phyloP scores from a whole-genome alignment of 768 basidiomycete genomes.

The Psilocybe cubensis region DNA sequence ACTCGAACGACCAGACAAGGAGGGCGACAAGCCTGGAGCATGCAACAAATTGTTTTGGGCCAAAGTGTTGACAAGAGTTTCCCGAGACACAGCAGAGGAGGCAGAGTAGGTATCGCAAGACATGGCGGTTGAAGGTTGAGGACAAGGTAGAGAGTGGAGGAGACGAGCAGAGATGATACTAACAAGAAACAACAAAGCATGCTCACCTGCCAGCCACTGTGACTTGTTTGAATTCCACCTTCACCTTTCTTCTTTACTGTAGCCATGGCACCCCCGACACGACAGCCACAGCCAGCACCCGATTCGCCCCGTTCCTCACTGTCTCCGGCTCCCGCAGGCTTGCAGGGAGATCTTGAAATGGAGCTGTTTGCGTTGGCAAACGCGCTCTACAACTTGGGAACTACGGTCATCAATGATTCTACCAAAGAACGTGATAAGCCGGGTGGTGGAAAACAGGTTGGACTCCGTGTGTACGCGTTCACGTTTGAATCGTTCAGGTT shows the following conservation, averaged over 20 bases:
- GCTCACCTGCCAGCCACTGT: background rate
- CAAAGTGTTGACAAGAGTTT: background rate
- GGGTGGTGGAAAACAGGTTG: conserved; percentile 75
- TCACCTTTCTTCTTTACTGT: background rate
- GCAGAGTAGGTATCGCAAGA: background rate
- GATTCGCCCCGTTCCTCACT: conserved; percentile 77
- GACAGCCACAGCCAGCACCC: conserved; percentile 39
- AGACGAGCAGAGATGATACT: background rate
- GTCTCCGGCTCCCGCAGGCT: conserved; percentile 69
- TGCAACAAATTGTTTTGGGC: conserved; percentile 1
- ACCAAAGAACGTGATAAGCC: conserved; percentile 79
- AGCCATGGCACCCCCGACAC: conserved; percentile 12
- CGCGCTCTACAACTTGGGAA: conserved; percentile 79
- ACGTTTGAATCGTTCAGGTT: background rate
- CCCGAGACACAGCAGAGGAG: background rate
- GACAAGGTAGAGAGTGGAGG: background rate
- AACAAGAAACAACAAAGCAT: conserved; percentile 13
- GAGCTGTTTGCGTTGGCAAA: conserved; percentile 79
- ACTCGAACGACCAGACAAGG: conserved; percentile 8
- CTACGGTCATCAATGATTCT: conserved; percentile 82
- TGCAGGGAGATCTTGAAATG: conserved; percentile 75
- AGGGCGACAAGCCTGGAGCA: conserved; percentile 7
- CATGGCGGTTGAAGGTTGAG: background rate
- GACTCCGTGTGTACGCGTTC: conserved; percentile 65
- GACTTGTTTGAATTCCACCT: background rate